phyloP scores from a whole-genome alignment of 495 filamentous ascomycete genomes.

The Pseudotulostoma volvatum region DNA sequence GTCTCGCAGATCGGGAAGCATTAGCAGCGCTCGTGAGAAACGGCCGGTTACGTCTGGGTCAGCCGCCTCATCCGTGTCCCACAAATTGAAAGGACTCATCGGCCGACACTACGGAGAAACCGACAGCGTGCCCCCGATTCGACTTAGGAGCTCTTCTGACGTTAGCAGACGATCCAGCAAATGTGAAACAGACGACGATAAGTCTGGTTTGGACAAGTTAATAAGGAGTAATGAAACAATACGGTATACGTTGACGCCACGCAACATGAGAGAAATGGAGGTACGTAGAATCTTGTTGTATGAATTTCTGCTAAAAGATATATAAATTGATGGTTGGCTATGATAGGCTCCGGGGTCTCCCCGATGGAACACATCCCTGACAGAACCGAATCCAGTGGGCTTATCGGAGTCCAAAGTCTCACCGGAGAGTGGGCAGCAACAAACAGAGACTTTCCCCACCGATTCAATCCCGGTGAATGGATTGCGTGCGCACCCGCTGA shows the following conservation, averaged over 20 bases:
- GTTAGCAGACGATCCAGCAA: conserved; percentile 25
- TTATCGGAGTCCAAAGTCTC: conserved; percentile 23
- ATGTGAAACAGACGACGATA: conserved; percentile 31
- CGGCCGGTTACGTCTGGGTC: conserved; percentile 40
- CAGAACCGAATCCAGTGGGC: conserved; percentile 18
- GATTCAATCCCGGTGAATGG: conserved; percentile 9
- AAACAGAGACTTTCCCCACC: conserved; percentile 6
- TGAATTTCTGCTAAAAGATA: not conserved
- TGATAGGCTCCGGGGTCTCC: conserved; percentile 26
- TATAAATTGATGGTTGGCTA: conserved; percentile 2
- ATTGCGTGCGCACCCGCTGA: conserved; percentile 9
- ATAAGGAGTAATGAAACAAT: conserved; percentile 85
- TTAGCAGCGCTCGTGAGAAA: conserved; percentile 30
- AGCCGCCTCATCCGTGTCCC: conserved; percentile 34
- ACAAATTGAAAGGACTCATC: conserved; percentile 37
- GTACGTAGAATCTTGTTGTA: conserved; percentile 26
- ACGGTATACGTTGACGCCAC: conserved; percentile 83
- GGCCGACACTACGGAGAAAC: conserved; percentile 25
- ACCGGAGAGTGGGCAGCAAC: conserved; percentile 12
- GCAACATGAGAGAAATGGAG: conserved; percentile 73
- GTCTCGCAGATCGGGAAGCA: conserved; percentile 25
- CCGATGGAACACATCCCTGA: conserved; percentile 16
- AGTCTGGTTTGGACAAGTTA: conserved; percentile 60
- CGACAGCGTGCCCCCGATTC: conserved; percentile 19
- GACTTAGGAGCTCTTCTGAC: conserved; percentile 32